Conservation (phyloP, 495 filamentous ascomycete genomes). For the Corynascus novoguineensis region DNA sequence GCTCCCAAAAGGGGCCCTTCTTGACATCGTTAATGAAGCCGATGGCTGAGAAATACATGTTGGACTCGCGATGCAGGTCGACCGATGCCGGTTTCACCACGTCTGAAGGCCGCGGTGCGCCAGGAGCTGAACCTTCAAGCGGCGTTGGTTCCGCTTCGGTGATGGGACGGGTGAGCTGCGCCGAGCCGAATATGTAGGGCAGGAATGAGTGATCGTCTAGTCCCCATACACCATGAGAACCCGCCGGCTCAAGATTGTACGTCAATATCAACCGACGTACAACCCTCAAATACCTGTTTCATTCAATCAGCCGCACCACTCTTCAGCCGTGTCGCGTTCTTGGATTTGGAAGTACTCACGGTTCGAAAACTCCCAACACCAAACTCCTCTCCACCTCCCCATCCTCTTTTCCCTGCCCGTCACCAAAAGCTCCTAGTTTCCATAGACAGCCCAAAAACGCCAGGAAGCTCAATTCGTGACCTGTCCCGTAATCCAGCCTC, state of each 20-base stretch:
- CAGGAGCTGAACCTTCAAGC: slow-evolving; percentile 65
- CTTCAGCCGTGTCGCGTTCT: too few relatives aligned
- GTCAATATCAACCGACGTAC: slow-evolving; percentile 79
- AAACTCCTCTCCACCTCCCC: slow-evolving; percentile 61
- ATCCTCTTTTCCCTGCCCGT: slow-evolving; percentile 4
- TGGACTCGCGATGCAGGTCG: slow-evolving; percentile 59
- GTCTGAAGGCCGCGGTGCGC: slow-evolving; percentile 63
- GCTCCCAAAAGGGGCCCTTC: slow-evolving; percentile 95
- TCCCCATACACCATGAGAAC: slow-evolving; percentile 93
- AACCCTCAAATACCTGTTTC: slow-evolving; percentile 65
- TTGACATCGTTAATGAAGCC: slow-evolving; percentile 99
- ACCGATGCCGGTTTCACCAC: slow-evolving; percentile 63
- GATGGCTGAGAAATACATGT: slow-evolving; percentile 98
- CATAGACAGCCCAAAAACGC: slow-evolving; percentile 86
- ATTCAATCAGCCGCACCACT: neutral
- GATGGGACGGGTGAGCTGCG: slow-evolving; percentile 76
- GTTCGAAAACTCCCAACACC: slow-evolving; percentile 74
- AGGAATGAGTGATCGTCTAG: slow-evolving; percentile 95
- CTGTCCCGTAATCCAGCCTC: slow-evolving; percentile 90
- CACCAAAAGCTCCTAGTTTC: slow-evolving; percentile 77
- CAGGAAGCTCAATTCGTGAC: slow-evolving; percentile 90
- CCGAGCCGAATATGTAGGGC: slow-evolving; percentile 94
- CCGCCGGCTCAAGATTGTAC: slow-evolving; percentile 94
- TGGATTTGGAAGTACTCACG: too few relatives aligned
- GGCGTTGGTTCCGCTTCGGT: slow-evolving; percentile 56